Evolutionary conservation across 2,329 filamentous ascomycete genomes (phyloP), one percentile per base, ranked within the genome.

Genomic region (Verticillium longisporum): DNA sequence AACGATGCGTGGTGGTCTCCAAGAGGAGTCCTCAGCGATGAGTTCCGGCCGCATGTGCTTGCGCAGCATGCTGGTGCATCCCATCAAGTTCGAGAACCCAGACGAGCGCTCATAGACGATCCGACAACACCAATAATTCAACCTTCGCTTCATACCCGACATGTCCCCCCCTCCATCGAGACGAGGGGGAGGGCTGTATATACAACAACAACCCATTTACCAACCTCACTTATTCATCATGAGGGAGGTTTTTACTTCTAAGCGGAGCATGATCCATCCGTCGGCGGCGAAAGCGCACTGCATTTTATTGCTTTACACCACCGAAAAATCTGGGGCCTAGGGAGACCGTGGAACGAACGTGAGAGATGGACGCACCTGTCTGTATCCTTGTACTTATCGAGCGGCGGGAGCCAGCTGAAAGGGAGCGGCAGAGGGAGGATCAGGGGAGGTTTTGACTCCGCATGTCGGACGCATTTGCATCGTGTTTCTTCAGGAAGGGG

Each of bases 51-150:
- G 91, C 57, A 86, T 95, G 82, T 96, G 91, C 74, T 75, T 95
- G 69, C 86, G 89, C 56, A 90, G 87, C 65, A 90, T 94, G 84
- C 76, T 95, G 66, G 74, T 95, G 66, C 91, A 96, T 79, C 91
- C 91, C 0, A 86, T 95, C 68, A 96, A 96, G 77, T 81, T 77
- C 72, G 83, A 86, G 70, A 77, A 80, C 64, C 81, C 80, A 26
- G 72, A 50, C 21, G 41, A 50, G 41, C 41, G 41, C n/a, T 50
- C 41, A 6, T 50, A 45, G 41, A 21, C 41, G 41, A 50, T n/a
- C 26, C 41, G 41, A 50, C 41, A 18, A 36, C 18, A n/a, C 18
- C 41, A 26, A 50, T 50, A 50, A 50, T 50, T 50, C 41, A 50
- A n/a, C n/a, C 41, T 50, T 50, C 41, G 41, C 41, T 50, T 50